A percentile compares a stretch with the other conserved stretches of the same genome.
Evolutionary conservation across 371 early-diverging fungal genomes (phyloP).

Genomic region (Apophysomyces ossiformis): DNA sequence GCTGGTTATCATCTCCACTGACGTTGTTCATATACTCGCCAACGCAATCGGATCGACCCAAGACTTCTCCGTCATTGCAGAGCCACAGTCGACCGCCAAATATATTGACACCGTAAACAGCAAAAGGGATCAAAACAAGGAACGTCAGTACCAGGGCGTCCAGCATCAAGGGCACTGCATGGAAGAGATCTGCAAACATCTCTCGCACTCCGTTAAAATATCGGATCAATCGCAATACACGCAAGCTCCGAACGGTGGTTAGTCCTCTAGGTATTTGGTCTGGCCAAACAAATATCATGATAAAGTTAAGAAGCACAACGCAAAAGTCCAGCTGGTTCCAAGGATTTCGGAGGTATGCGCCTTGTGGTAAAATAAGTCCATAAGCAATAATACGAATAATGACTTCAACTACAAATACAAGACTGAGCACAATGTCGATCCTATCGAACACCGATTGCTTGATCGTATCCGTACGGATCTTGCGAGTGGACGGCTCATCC

Average conservation of each 20-base stretch:
- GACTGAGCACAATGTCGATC: constrained; percentile 50
- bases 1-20: constrained; percentile 31
- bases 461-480: constrained; percentile 32
- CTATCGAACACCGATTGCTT: constrained; percentile 37
- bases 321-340: constrained; percentile 63
- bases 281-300: constrained; percentile 44
- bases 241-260: constrained; percentile 56
- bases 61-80: constrained; percentile 51
- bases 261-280: constrained; percentile 44
- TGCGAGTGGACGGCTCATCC: constrained; percentile 61
- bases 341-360: constrained; percentile 53
- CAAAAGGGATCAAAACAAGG: constrained; percentile 59
- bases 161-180: constrained; percentile 61
- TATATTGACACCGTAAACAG: constrained; percentile 64
- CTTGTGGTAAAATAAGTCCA: constrained; percentile 55
- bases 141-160: constrained; percentile 58
- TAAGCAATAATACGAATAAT: constrained; percentile 58
- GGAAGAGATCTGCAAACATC: constrained; percentile 58
- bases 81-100: constrained; percentile 60
- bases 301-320: constrained; percentile 55
- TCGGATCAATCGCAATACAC: constrained; percentile 62
- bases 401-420: constrained; percentile 58
- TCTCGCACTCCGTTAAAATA: constrained; percentile 63
- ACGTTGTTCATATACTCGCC: constrained; percentile 52
- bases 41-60: constrained; percentile 45